phyloP scores from a whole-genome alignment of 192 early-diverging fungal species.

The Phlyctochytrium planicorne region DNA sequence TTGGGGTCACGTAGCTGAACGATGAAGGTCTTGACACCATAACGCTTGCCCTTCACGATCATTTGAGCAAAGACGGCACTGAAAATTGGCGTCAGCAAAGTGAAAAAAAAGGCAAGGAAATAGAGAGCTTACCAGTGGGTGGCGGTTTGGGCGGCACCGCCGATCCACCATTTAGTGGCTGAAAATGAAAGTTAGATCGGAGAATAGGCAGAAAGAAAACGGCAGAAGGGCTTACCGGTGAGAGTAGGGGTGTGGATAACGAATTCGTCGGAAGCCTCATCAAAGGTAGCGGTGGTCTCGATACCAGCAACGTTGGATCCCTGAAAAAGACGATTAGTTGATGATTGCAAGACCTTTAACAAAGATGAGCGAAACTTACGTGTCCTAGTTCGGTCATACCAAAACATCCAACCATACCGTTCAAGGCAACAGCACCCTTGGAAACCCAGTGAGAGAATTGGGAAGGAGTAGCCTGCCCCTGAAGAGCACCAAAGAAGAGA shows the following conservation, averaged over 20 bases:
- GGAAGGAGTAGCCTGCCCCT: slow-evolving; percentile 77
- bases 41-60: slow-evolving; percentile 72
- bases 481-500: slow-evolving; percentile 83
- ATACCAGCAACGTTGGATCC: slow-evolving; percentile 90
- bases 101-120: neutral
- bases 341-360: neutral
- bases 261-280: slow-evolving; percentile 80
- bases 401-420: slow-evolving; percentile 86
- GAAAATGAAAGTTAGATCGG: slow-evolving; percentile 25
- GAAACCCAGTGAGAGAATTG: slow-evolving; percentile 85
- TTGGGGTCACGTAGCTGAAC: slow-evolving; percentile 81
- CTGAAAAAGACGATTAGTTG: slow-evolving; percentile 34
- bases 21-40: slow-evolving; percentile 87
- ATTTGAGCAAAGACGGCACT: slow-evolving; percentile 83
- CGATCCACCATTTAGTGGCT: slow-evolving; percentile 97
- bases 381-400: slow-evolving; percentile 91
- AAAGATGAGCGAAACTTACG: slow-evolving; percentile 14
- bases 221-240: slow-evolving; percentile 19
- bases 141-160: slow-evolving; percentile 88
- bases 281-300: slow-evolving; percentile 90
- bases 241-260: slow-evolving; percentile 59
- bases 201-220: neutral
- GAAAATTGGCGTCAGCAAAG: slow-evolving; percentile 42
- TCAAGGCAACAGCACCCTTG: slow-evolving; percentile 77
- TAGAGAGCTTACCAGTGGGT: slow-evolving; percentile 53